Percentiles rank a stretch among this genome's conserved stretches.
Conservation (phyloP, 345 rosid species). For the Raphanus sativus region DNA sequence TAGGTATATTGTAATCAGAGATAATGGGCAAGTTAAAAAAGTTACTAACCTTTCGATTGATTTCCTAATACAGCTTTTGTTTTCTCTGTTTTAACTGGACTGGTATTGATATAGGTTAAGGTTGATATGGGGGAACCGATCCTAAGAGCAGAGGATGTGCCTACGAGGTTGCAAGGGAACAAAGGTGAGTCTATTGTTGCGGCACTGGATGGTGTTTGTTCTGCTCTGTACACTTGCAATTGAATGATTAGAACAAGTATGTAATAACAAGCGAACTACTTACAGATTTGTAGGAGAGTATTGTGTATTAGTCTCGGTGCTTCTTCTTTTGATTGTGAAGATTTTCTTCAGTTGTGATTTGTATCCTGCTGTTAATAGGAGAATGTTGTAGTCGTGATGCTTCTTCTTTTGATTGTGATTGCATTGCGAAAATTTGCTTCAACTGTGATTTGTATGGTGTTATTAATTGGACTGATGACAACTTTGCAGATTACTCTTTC, state of each 20-base stretch:
- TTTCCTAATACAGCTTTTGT: neutral
- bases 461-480: neutral
- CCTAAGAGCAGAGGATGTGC: slow-evolving; percentile 78
- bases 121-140: slow-evolving; percentile 96
- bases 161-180: slow-evolving; percentile 69
- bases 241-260: too few species aligned
- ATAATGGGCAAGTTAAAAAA: neutral
- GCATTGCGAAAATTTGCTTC: neutral
- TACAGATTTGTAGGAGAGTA: neutral
- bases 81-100: neutral
- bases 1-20: slow-evolving; percentile 42
- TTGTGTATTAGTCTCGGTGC: neutral
- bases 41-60: neutral
- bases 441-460: neutral
- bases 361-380: neutral
- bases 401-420: neutral
- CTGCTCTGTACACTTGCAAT: too few species aligned
- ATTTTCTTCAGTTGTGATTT: neutral
- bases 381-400: neutral
- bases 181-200: slow-evolving; percentile 43
- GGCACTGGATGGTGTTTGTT: too few species aligned
- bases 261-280: too few species aligned
- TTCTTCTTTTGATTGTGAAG: neutral
- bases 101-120: slow-evolving; percentile 54
- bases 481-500: neutral